These are phyloP conservation scores for Stagonosporopsis chrysanthemi DNA, from an alignment of 2,329 filamentous ascomycete genomes.

Conservation along the genomic window DNA sequence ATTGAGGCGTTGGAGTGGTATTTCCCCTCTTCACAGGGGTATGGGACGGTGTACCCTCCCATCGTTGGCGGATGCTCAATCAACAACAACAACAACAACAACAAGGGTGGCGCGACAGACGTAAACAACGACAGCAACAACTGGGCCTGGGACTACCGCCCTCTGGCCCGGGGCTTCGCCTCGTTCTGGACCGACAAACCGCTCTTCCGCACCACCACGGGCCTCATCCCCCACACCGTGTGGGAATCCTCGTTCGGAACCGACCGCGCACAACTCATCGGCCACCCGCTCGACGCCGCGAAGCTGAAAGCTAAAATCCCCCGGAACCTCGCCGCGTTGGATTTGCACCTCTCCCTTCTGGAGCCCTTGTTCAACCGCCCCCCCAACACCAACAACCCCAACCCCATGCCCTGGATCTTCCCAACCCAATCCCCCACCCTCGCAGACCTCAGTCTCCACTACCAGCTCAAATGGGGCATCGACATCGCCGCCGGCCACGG, in stretches of 20 bases:
- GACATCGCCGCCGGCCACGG: conserved; percentile 49
- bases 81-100: too few relatives aligned
- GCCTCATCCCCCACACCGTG: conserved; percentile 51
- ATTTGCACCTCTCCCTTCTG: conserved; percentile 48
- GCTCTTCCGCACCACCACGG: conserved; percentile 51
- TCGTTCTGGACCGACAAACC: conserved; percentile 53
- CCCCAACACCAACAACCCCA: too few relatives aligned
- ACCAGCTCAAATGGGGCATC: conserved; percentile 51
- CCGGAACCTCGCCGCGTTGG: conserved; percentile 47
- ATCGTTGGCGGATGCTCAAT: too few relatives aligned
- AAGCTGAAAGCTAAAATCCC: conserved; percentile 52
- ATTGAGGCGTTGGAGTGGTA: conserved; percentile 45
- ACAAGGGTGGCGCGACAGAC: too few relatives aligned
- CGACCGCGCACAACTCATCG: conserved; percentile 51
- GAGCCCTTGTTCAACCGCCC: conserved; percentile 50
- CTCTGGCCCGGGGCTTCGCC: conserved; percentile 50
- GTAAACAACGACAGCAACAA: background rate
- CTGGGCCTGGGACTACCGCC: conserved; percentile 45
- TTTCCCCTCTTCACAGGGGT: conserved; percentile 39
- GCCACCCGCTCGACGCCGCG: conserved; percentile 47
- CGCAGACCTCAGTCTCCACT: conserved; percentile 50
- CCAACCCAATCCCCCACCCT: conserved; percentile 45
- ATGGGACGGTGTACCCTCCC: conserved; percentile 46
- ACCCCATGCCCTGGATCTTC: conserved; percentile 42
- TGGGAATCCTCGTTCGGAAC: conserved; percentile 51